Percentiles rank a stretch among this genome's conserved stretches.
Conservation (phyloP, 2,329 filamentous ascomycete species). For the Penicillium palitans region DNA sequence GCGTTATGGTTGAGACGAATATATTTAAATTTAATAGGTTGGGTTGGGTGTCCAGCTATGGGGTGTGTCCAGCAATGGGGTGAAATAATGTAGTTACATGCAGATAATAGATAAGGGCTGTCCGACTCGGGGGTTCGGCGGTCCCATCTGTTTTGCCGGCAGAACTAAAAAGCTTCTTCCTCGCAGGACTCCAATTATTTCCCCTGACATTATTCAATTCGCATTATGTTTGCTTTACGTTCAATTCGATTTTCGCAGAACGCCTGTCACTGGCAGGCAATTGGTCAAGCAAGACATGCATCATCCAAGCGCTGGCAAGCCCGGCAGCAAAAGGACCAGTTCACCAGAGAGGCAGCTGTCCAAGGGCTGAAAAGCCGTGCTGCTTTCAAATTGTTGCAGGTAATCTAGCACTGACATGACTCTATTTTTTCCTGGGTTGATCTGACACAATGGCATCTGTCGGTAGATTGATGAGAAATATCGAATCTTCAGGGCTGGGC, state of each 20-base stretch:
- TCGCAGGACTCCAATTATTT: neutral
- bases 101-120: neutral
- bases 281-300: slow-evolving; percentile 25
- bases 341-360: slow-evolving; percentile 72
- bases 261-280: neutral
- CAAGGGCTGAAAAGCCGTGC: slow-evolving; percentile 83
- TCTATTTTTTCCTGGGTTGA: neutral
- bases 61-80: too few species aligned
- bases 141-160: slow-evolving; percentile 16
- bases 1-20: too few species aligned
- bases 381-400: slow-evolving; percentile 89
- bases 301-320: slow-evolving; percentile 81
- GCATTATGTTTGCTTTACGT: slow-evolving; percentile 16
- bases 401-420: slow-evolving; percentile 34
- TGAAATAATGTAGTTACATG: too few species aligned
- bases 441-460: slow-evolving; percentile 5
- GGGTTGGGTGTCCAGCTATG: too few species aligned
- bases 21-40: too few species aligned
- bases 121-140: neutral
- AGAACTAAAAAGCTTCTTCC: slow-evolving; percentile 10
- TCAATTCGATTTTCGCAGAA: neutral
- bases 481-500: slow-evolving; percentile 72
- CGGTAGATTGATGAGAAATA: slow-evolving; percentile 77
- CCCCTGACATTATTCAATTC: neutral
- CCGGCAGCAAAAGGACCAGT: slow-evolving; percentile 72